Evolutionary conservation across 306 rosid genomes (phyloP).

Genomic region (Acacia acuminata): DNA sequence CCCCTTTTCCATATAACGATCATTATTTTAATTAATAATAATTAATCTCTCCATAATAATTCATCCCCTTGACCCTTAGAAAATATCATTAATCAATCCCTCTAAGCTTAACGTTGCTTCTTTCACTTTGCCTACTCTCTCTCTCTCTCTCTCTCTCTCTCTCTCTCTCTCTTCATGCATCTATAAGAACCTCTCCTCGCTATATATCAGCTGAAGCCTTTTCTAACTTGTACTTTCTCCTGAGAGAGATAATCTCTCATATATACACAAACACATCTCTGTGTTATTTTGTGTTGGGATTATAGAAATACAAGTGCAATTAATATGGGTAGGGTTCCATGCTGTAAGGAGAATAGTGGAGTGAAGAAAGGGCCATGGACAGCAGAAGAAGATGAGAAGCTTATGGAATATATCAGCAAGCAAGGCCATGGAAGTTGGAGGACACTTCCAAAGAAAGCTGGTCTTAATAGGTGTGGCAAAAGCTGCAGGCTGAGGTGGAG

Average conservation of each 20-base stretch:
- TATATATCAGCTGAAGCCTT: conserved; percentile 5
- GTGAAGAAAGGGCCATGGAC: conserved; percentile 99
- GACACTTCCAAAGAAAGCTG: conserved; percentile 75
- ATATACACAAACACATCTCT: not conserved
- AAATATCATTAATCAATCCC: conserved; percentile 10
- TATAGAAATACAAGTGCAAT: not conserved
- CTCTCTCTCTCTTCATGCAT: not conserved
- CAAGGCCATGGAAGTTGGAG: conserved; percentile 91
- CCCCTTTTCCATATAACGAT: conserved; percentile 22
- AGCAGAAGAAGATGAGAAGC: conserved; percentile 78
- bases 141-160: conserved; percentile 1
- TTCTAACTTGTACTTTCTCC: not conserved
- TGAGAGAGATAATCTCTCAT: not conserved
- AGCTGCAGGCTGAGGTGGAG: conserved; percentile 92
- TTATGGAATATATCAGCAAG: conserved; percentile 51
- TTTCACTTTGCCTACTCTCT: conserved; percentile 27
- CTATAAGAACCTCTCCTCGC: conserved; percentile 52
- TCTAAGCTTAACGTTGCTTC: conserved; percentile 35
- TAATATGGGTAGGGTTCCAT: conserved; percentile 77
- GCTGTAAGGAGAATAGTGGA: conserved; percentile 56
- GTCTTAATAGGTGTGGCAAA: conserved; percentile 88
- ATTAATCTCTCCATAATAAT: not conserved
- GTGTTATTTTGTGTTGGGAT: conserved; percentile 1
- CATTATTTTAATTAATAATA: not conserved
- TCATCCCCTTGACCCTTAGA: conserved; percentile 3